These are phyloP conservation scores for Cryptococcus sp. DNA, from an alignment of 1,284 basidiomycete species.

Conservation along the genomic window DNA sequence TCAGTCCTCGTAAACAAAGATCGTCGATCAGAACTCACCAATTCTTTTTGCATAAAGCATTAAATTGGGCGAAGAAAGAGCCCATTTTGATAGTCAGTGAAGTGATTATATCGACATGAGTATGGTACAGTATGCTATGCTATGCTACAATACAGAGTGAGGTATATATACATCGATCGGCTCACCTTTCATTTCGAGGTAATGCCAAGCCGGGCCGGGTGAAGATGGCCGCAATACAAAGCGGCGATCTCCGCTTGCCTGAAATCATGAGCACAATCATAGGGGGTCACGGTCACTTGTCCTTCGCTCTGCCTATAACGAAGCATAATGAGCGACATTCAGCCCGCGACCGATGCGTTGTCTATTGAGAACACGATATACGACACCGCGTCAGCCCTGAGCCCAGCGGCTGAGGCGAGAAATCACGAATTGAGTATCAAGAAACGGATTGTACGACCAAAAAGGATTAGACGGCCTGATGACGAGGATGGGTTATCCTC, in stretches of 20 bases:
- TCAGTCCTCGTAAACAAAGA: not conserved
- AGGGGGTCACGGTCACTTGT: too few relatives aligned
- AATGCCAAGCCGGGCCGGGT: not conserved
- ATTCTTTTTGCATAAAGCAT: conserved; percentile 66
- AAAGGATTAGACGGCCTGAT: conserved; percentile 24
- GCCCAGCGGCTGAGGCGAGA: not conserved
- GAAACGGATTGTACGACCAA: conserved; percentile 33
- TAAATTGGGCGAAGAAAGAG: conserved; percentile 52
- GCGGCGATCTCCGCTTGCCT: too few relatives aligned
- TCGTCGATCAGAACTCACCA: conserved; percentile 60
- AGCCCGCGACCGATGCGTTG: too few relatives aligned
- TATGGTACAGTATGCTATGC: not conserved
- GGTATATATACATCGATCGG: not conserved
- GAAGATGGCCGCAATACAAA: not conserved
- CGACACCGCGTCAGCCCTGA: too few relatives aligned
- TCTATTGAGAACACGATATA: too few relatives aligned
- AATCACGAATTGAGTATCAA: conserved; percentile 17
- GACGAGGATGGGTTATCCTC: conserved; percentile 3
- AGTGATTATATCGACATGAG: not conserved
- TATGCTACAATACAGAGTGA: not conserved
- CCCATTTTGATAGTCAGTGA: conserved; percentile 4
- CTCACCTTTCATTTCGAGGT: too few relatives aligned
- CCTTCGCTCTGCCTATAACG: too few relatives aligned
- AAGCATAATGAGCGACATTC: too few relatives aligned
- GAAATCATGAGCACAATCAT: too few relatives aligned